Evolutionary conservation across 805 yeast species (phyloP), one percentile per base, ranked within the genome.

Genomic region (Metschnikowia dekortorum): DNA sequence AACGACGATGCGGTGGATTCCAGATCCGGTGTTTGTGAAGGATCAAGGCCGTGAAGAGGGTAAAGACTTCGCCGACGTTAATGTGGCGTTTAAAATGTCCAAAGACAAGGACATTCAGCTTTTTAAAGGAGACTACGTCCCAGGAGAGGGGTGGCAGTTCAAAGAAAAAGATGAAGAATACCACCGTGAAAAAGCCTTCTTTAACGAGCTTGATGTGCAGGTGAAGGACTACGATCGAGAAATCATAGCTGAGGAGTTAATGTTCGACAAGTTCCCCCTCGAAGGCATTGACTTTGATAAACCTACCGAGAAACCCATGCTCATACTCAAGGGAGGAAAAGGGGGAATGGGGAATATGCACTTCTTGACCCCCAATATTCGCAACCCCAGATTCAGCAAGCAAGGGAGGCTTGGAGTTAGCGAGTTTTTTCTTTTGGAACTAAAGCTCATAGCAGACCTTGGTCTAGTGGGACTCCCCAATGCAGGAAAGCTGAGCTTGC

Each of bases 291-390:
- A 94, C 66, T 69, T 89, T 42, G 68, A 76, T 51, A 66, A 74
- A 54, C 81, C 84, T 14, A 75, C 89, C 0, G 77, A 77, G 1
- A 79, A 76, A 41, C 97, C 98, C 1, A 65, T 85, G 4, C 69
- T 87, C 46, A 59, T 94, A 16, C 61, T 91, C 42, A 79, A 78
- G 58, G 99, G 99, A 39, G 99, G 99, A 8, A 75, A 76, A 54
- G 98, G 98, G 18, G 99, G 99, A 0, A 75, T 92, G 72, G 99
- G 99, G 1, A 94, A 94, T 66, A 89, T 89, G 94, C 96, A 92
- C 65, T 94, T 94, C 63, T 73, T 88, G 44, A 89, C 97, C 1
- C 76, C 85, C 42, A 81, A 82, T 46, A 83, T 94, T 51, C 80
- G 97, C 53, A 92, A 90, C 60, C 99, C 99, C 11, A 73, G 96